Evolutionary conservation across 257 asterid genomes (phyloP), one percentile per base, ranked within the genome.

Genomic region (Cruciata laevipes): DNA sequence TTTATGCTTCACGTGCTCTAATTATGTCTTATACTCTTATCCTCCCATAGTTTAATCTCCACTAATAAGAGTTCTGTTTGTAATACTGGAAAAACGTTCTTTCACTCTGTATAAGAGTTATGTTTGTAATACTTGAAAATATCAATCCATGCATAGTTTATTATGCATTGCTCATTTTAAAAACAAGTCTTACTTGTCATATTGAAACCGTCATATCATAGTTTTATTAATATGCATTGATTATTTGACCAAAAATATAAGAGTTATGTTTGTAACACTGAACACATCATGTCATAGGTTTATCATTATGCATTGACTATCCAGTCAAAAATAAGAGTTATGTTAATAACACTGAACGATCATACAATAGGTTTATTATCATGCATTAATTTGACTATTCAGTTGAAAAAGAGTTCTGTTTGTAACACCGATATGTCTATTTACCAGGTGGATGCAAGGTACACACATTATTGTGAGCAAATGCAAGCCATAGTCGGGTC

Each of bases 401-500:
- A 13, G 11, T 16, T 10, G 3, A 42, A 42, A 42, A 42, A 42
- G 51, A 42, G 51, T 42, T 12, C 5, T 11, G 18, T 3, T 42
- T 42, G 18, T 11, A 42, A 42, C 4, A 42, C 51, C 30, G 30
- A 27, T 27, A 27, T 27, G 2, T 27, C 30, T 40, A 3, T 40
- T 1, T 40, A 40, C 3, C 84, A 90, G 97, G 89, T 90, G 79
- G 93, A 84, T 33, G 82, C 73, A 8, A 73, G 97, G 51, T 90
- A 90, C 75, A 65, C 69, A 57, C 82, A 86, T 10, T 90, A 90
- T 69, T 79, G 87, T 47, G 93, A 86, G 7, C 90, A 88, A 72
- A 90, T 90, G 95, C 89, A 88, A 65, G 83, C 80, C 13, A 62
- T 85, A 80, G 90, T 88, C 69, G 76, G 78, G n/a, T 81, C 88